Percentiles rank a stretch among this genome's conserved stretches.
These are phyloP conservation scores for Lablab purpureus DNA, from an alignment of 306 rosid species.

Conservation along the genomic window DNA sequence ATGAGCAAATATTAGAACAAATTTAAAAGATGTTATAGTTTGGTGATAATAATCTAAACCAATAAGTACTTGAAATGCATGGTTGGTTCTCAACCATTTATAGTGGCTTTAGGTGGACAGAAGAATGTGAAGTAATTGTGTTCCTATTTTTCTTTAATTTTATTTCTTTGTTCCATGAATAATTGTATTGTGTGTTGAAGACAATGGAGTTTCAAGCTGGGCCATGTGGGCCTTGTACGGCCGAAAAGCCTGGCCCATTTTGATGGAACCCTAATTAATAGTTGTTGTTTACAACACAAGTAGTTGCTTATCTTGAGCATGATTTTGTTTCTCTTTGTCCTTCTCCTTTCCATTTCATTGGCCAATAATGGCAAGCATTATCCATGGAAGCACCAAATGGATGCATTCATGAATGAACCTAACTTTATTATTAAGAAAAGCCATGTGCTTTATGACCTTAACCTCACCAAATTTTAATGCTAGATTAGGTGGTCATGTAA, in stretches of 20 bases:
- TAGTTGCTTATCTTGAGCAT: constrained; percentile 9
- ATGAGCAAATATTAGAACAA: constrained; percentile 33
- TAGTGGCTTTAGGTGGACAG: constrained; percentile 3
- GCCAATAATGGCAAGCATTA: constrained; percentile 35
- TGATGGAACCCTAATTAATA: background rate
- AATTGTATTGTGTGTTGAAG: background rate
- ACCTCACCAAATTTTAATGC: constrained; percentile 30
- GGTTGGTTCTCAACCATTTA: constrained; percentile 10
- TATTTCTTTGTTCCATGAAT: background rate
- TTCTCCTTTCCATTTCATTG: constrained; percentile 29
- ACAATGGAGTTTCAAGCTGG: constrained; percentile 25
- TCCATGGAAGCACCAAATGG: constrained; percentile 30
- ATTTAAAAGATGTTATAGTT: constrained; percentile 12
- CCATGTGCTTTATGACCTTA: constrained; percentile 23
- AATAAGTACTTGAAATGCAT: constrained; percentile 19
- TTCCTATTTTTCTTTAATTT: background rate
- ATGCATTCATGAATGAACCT: constrained; percentile 48
- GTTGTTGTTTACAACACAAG: background rate
- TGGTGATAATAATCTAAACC: background rate
- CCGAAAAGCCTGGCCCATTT: constrained; percentile 24
- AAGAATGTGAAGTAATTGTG: constrained; percentile 2
- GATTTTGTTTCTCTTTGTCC: background rate
- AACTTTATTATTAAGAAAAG: constrained; percentile 37
- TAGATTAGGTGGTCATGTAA: constrained; percentile 26
- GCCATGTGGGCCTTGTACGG: constrained; percentile 22